Base-by-base conservation (phyloP, 495 filamentous ascomycete species). In the Durotheca rogersii region DNA sequence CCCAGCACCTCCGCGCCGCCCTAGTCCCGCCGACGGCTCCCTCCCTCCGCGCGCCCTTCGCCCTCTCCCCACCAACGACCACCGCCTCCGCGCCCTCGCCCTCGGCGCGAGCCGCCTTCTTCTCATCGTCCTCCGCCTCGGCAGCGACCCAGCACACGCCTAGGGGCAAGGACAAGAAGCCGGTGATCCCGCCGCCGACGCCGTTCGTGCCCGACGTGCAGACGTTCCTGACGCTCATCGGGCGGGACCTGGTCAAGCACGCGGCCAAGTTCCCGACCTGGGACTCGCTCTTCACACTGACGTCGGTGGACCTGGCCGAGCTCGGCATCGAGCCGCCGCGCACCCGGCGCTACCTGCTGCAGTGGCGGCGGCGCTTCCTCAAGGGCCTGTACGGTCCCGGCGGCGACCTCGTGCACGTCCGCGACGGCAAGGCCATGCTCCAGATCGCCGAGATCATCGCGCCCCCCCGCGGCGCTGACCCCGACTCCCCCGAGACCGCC, bases 141-240 rank as follows among this genome's bases (percentile, higher is more conserved):
- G 29, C 59, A 23, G 58, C 70, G 9, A n/a, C n/a, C n/a, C n/a
- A n/a, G n/a, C n/a, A n/a, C n/a, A n/a, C n/a, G n/a, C n/a, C n/a
- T n/a, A n/a, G n/a, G n/a, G n/a, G n/a, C n/a, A n/a, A n/a, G n/a
- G n/a, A n/a, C n/a, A n/a, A n/a, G n/a, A n/a, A n/a, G n/a, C 71
- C 71, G 9, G 49, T 62, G 16, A 72, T 92, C 37, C 92, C 92
- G 2, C 44, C 71, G 6, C 82, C 89, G 3, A 96, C 85, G 6
- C 84, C 87, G 7, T 89, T 92, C 61, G 83, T 96, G 38, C 93
- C 93, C 7, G 86, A 98, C 62, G 80, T 87, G 42, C 48, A 77
- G 47, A 96, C 90, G 39, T 97, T 98, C 73, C 87, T 98, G 48
- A 87, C 79, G 4, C 69, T 95, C 21, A 98, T 98, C 71, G 93